Conservation (phyloP, 345 rosid species). For the Euclidium syriacum region DNA sequence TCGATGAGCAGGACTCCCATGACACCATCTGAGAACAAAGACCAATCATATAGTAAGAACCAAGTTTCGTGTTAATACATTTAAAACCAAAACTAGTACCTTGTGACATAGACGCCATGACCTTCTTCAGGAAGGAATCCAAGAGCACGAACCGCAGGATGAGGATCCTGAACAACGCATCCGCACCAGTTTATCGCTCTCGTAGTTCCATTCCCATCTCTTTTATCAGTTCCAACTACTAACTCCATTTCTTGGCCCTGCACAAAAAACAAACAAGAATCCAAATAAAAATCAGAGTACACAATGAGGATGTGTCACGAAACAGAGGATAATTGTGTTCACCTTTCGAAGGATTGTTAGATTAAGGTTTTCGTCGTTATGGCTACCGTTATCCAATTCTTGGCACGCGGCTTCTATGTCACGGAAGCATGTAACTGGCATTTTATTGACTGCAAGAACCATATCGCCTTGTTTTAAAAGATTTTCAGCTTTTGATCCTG, state of each 20-base stretch:
- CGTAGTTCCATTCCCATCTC: constrained; percentile 90
- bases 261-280: constrained; percentile 21
- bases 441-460: constrained; percentile 83
- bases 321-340: constrained; percentile 18
- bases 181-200: constrained; percentile 91
- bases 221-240: constrained; percentile 73
- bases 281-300: background rate
- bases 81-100: constrained; percentile 45
- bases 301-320: background rate
- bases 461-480: constrained; percentile 87
- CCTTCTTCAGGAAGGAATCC: constrained; percentile 99
- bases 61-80: background rate
- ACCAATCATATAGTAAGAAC: background rate
- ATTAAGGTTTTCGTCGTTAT: constrained; percentile 53
- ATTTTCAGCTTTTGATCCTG: constrained; percentile 87
- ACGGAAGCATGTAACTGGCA: constrained; percentile 82
- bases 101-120: constrained; percentile 87
- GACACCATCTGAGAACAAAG: constrained; percentile 59
- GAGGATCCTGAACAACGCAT: constrained; percentile 85
- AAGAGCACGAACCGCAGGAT: constrained; percentile 93
- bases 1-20: constrained; percentile 87
- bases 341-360: constrained; percentile 85
- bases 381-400: constrained; percentile 46
- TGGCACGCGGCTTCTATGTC: constrained; percentile 87
- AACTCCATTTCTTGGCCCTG: constrained; percentile 80